Percentiles rank a stretch among this genome's conserved stretches.
These are phyloP conservation scores for Umbelopsis sp. DNA, from an alignment of 192 early-diverging fungal genomes.

Conservation along the genomic window DNA sequence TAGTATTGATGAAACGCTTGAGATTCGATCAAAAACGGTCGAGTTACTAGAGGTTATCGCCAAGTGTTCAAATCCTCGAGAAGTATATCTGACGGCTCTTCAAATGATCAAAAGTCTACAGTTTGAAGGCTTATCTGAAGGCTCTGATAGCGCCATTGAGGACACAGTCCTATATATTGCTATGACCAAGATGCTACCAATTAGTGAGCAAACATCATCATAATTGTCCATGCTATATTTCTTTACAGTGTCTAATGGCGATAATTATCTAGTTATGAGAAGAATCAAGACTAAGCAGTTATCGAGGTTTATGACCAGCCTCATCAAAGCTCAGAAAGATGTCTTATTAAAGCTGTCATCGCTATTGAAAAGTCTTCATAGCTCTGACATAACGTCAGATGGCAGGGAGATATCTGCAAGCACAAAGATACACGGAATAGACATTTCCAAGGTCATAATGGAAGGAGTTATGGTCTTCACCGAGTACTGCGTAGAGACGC, in stretches of 20 bases:
- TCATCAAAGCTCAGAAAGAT: neutral
- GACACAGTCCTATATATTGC: neutral
- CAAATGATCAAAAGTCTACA: neutral
- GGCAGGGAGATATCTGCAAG: too few relatives aligned
- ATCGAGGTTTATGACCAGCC: neutral
- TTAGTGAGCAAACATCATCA: neutral
- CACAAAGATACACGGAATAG: neutral
- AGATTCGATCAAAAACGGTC: neutral
- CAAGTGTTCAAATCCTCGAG: neutral
- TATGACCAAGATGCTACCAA: conserved; percentile 2
- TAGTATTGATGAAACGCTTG: neutral
- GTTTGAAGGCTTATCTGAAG: neutral
- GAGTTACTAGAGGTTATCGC: neutral
- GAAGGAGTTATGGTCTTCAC: neutral
- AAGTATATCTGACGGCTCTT: neutral
- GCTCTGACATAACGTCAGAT: neutral
- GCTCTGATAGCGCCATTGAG: neutral
- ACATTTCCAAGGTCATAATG: neutral
- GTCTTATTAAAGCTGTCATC: neutral
- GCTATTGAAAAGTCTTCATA: neutral
- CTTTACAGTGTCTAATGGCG: neutral
- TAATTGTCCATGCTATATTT: neutral
- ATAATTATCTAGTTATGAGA: neutral
- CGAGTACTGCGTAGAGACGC: neutral
- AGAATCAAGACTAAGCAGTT: conserved; percentile 13